Conservation (phyloP, 257 asterid genomes). For the Jaltomata sinuosa region DNA sequence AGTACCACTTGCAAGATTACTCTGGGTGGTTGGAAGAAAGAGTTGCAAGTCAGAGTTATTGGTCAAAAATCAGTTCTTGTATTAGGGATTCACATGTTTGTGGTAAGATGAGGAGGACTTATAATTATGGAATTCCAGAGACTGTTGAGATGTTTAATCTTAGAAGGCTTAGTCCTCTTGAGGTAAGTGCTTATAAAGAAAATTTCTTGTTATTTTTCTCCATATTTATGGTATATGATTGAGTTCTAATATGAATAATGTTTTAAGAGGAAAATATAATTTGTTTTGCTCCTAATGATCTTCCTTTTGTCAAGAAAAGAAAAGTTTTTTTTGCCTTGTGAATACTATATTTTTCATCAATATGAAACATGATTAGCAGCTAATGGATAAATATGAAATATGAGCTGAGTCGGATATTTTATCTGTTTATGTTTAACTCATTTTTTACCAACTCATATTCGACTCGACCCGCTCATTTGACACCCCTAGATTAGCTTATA, state of each 20-base stretch:
- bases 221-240: neutral
- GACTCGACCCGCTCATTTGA: too few species aligned
- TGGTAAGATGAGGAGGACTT: slow-evolving; percentile 26
- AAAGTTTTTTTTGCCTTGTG: neutral
- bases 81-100: slow-evolving; percentile 57
- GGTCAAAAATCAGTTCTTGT: slow-evolving; percentile 67
- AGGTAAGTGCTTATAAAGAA: slow-evolving; percentile 26
- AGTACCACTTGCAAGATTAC: slow-evolving; percentile 60
- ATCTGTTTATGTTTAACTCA: too few species aligned
- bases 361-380: neutral
- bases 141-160: slow-evolving; percentile 50
- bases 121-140: slow-evolving; percentile 49
- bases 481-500: too few species aligned
- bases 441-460: too few species aligned
- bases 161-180: slow-evolving; percentile 47
- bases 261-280: neutral
- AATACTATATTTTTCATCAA: neutral
- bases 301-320: neutral
- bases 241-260: neutral
- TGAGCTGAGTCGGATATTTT: too few species aligned
- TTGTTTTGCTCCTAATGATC: neutral
- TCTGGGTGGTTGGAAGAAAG: slow-evolving; percentile 82
- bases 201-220: neutral
- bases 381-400: too few species aligned
- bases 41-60: slow-evolving; percentile 38